Conservation (phyloP, 805 yeast genomes). For the Ogataea degrootiae region DNA sequence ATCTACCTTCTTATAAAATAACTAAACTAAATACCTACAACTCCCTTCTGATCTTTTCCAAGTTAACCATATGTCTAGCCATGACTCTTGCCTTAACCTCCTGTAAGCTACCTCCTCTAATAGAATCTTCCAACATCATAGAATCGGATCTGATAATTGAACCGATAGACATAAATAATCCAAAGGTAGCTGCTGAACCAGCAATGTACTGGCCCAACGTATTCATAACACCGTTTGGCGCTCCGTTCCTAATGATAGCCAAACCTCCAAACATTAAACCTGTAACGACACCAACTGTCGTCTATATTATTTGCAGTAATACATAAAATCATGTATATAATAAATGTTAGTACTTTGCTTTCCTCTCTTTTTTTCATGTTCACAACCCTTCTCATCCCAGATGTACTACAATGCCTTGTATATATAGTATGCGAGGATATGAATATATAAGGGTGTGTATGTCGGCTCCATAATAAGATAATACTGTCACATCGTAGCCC, state of each 20-base stretch:
- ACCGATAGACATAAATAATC: constrained; percentile 94
- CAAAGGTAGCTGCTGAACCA: constrained; percentile 96
- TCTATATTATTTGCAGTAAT: constrained; percentile 20
- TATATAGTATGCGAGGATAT: neutral
- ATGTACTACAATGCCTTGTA: no score
- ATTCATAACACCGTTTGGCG: constrained; percentile 97
- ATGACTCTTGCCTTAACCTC: constrained; percentile 38
- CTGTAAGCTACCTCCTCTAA: constrained; percentile 22
- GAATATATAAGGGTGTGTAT: constrained; percentile 13
- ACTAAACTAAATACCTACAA: no score
- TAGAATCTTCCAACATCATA: constrained; percentile 16
- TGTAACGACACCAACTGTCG: constrained; percentile 86
- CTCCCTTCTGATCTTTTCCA: constrained; percentile 24
- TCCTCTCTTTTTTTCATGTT: no score
- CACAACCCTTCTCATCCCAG: no score
- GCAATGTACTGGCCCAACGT: constrained; percentile 94
- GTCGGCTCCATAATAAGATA: neutral
- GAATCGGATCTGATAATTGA: constrained; percentile 81
- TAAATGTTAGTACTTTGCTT: neutral
- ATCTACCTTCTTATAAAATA: no score
- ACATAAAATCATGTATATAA: neutral
- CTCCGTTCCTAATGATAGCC: constrained; percentile 86
- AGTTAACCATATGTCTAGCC: constrained; percentile 34
- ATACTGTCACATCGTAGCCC: no score
- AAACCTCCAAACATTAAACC: constrained; percentile 94